Base-by-base conservation (phyloP, 2,329 filamentous ascomycete genomes). In the Biscogniauxia marginata region DNA sequence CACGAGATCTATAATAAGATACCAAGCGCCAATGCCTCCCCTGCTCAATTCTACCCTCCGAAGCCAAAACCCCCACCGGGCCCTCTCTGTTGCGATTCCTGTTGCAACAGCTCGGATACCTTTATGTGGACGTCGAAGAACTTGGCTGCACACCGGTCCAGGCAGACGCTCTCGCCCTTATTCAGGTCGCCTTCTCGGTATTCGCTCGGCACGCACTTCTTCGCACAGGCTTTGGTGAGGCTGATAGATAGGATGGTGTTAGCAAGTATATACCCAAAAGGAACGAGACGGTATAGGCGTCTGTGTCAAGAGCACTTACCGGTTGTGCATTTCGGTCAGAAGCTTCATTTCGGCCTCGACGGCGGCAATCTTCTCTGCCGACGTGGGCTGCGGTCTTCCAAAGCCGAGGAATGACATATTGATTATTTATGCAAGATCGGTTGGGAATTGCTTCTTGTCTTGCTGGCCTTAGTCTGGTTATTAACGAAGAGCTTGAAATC, bases 91-190 rank as follows among this genome's bases (percentile, higher is more conserved):
- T 86, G 84, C 49, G 90, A 90, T 76, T 96, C 90, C 63, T 88
- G 86, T 78, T 97, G 92, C 86, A 98, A 92, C 79, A 96, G 91
- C 79, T 98, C 93, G 70, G 90, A 93, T 58, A 98, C 91, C 82
- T 97, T 98, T 81, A 96, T 87, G 75, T 96, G 96, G 70, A 96
- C 93, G 68, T 98, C 93, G 79, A 99, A 97, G 82, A 98, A 99
- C 81, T 99, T 99, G 72, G 90, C 84, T 56, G 96, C 90, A 79
- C 96, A 99, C 71, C 95, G 91, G 79, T 99, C 95, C 67, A 99
- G 87, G 80, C 96, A 99, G 68, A 99, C 95, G 66, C 89, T 92
- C 79, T 99, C 95, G 82, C 93, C 96, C 81, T 99, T 99, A 85
- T 97, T 96, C 70, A 99, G 87, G 68, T 99, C 93, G 74, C 85